Evolutionary conservation across 176 grass and related monocot genomes (phyloP).

Genomic region (Zea luxurians): DNA sequence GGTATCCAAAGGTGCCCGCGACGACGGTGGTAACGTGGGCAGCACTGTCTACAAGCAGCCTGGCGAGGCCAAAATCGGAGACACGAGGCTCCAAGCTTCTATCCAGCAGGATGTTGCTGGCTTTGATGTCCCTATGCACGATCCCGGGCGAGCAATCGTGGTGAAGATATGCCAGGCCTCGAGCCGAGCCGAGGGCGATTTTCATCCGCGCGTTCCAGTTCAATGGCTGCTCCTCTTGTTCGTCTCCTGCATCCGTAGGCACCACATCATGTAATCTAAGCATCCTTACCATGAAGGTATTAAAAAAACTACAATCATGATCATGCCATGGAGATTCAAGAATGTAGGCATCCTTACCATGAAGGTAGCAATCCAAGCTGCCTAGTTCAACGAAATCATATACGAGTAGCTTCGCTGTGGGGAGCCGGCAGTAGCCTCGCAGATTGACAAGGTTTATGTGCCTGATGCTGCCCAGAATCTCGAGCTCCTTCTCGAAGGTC

Average conservation of each 20-base stretch:
- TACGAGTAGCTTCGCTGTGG: constrained; percentile 71
- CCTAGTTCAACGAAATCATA: constrained; percentile 85
- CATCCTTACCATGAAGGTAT: constrained; percentile 76
- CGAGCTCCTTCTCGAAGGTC: constrained; percentile 86
- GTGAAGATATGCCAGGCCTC: constrained; percentile 85
- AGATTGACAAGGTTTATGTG: constrained; percentile 95
- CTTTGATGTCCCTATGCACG: constrained; percentile 89
- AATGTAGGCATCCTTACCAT: constrained; percentile 43
- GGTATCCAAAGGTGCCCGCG: constrained; percentile 85
- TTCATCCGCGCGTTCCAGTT: constrained; percentile 99
- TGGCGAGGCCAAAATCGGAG: constrained; percentile 89
- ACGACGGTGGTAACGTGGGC: constrained; percentile 89
- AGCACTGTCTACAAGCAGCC: constrained; percentile 71
- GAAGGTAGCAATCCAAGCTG: constrained; percentile 78
- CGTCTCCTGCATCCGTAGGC: constrained; percentile 51
- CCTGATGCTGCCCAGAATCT: constrained; percentile 91
- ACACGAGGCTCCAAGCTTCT: constrained; percentile 76
- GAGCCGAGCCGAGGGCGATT: constrained; percentile 77
- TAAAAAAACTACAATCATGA: no score
- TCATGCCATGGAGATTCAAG: no score
- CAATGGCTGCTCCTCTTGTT: constrained; percentile 71
- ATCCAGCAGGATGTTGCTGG: constrained; percentile 95
- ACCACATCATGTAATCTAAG: neutral
- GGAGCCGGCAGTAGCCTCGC: constrained; percentile 77
- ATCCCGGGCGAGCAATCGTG: constrained; percentile 92